Conservation (phyloP, 768 basidiomycete species). For the Suillus americanus region DNA sequence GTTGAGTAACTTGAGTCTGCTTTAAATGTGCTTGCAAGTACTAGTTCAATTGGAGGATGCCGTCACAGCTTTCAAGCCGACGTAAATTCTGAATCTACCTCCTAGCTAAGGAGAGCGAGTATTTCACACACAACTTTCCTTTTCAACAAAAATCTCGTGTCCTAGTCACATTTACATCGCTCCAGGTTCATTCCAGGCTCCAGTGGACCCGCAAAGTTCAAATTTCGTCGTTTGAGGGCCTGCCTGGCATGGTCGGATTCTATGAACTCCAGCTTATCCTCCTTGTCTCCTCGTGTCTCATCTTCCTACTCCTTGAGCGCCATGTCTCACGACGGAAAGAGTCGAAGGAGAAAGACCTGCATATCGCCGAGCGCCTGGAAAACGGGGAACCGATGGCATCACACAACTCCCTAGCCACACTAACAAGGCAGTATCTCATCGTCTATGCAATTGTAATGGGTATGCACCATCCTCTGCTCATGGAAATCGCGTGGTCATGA, state of each 20-base stretch:
- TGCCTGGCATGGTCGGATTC: constrained; percentile 30
- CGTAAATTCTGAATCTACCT: not conserved
- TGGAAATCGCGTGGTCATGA: not conserved
- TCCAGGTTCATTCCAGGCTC: not conserved
- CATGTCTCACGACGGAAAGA: constrained; percentile 27
- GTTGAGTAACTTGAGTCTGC: not conserved
- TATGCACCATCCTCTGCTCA: constrained; percentile 27
- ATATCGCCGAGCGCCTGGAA: constrained; percentile 28
- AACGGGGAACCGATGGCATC: constrained; percentile 27
- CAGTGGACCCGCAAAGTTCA: not conserved
- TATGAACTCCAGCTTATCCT: constrained; percentile 42
- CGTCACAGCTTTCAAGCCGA: not conserved
- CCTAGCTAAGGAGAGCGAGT: not conserved
- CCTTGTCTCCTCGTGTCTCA: constrained; percentile 33
- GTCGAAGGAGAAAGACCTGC: constrained; percentile 20
- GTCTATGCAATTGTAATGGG: constrained; percentile 79
- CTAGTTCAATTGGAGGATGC: too few species aligned
- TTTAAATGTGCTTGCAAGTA: not conserved
- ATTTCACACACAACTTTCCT: not conserved
- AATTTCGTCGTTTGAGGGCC: not conserved
- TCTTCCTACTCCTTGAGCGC: constrained; percentile 36
- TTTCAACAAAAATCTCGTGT: not conserved
- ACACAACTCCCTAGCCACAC: constrained; percentile 25
- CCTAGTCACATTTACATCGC: too few species aligned
- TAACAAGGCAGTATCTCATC: constrained; percentile 54